Base-by-base conservation (phyloP, 2,329 filamentous ascomycete species). In the Nothophaeocryptopus gaeumannii region DNA sequence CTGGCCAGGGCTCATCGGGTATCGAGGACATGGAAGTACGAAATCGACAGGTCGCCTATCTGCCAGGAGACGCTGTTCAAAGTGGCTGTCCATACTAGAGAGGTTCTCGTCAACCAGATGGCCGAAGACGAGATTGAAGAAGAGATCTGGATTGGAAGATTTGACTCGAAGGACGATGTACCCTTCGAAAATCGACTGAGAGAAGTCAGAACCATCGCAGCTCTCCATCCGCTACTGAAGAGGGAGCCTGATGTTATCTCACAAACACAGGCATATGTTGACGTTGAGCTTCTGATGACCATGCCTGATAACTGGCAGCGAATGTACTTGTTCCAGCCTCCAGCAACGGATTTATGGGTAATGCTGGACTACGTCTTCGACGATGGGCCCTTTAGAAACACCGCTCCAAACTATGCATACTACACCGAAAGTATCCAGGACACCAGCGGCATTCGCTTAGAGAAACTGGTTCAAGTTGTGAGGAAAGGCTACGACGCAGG, bases 51-150 rank as follows among this genome's bases (percentile, higher is more conserved):
- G 29, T 47, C 44, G 9, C 36, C 31, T 26, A n/a, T 26, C 7
- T 47, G 44, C 30, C 44, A 47, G 35, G 35, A 47, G 36, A 47
- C 29, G 30, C 16, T 47, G 11, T 47, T 47, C 44, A 39, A 16
- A n/a, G n/a, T 9, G 10, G 26, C 44, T 16, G 15, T 8, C 10
- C 13, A 12, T 12, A 13, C 3, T n/a, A 12, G 26, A 5, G 44
- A 47, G 35, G 8, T 15, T 2, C 9, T 47, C 15, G 13, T 33
- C 5, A 12, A 3, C 13, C 26, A 20, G 14, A 8, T 3, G 9
- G 10, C 35, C 16, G 26, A 7, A 10, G 16, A n/a, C 8, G 33
- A 37, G 12, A 10, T 13, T n/a, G n/a, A n/a, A n/a, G n/a, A n/a
- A n/a, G n/a, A n/a, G n/a, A n/a, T n/a, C n/a, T 35, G 8, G 31